These are phyloP conservation scores for Fusarium dlaminii DNA, from an alignment of 2,329 filamentous ascomycete genomes.

Conservation along the genomic window DNA sequence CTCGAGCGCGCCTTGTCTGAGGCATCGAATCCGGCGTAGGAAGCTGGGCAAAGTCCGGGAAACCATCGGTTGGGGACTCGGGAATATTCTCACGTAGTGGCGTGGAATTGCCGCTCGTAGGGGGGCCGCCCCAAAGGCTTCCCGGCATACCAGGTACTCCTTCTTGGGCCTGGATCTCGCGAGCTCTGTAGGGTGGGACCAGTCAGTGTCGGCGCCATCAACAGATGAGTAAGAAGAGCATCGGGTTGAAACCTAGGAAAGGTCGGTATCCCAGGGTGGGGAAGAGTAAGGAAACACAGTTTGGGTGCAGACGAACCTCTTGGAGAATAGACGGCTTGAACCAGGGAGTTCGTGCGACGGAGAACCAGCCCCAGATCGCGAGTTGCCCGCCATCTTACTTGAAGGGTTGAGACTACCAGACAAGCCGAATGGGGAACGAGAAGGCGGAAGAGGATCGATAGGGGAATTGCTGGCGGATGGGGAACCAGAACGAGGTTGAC, in stretches of 20 bases:
- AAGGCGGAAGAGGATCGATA: constrained; percentile 72
- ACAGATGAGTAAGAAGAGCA: background rate
- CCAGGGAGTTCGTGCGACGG: constrained; percentile 89
- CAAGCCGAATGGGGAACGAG: constrained; percentile 79
- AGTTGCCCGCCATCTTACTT: constrained; percentile 66
- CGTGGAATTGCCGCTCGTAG: constrained; percentile 95
- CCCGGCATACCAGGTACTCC: constrained; percentile 75
- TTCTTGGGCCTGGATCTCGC: constrained; percentile 98
- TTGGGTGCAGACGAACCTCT: constrained; percentile 73
- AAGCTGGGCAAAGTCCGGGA: constrained; percentile 85
- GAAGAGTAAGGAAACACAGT: background rate
- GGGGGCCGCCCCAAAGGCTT: constrained; percentile 91
- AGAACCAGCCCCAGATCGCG: constrained; percentile 90
- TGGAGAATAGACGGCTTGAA: constrained; percentile 82
- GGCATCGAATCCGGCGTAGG: constrained; percentile 73
- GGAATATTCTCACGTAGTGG: constrained; percentile 97
- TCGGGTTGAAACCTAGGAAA: background rate
- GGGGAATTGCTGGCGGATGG: constrained; percentile 84
- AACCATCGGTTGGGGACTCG: constrained; percentile 94
- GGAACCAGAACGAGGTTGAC: constrained; percentile 78
- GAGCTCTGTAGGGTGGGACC: constrained; percentile 68
- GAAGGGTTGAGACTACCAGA: constrained; percentile 68
- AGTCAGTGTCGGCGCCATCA: constrained; percentile 22
- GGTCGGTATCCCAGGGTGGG: constrained; percentile 10
- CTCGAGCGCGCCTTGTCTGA: constrained; percentile 81